A percentile compares a stretch with the other conserved stretches of the same genome.
phyloP scores from a whole-genome alignment of 441 rosid genomes.

The Bruguiera hainesii region DNA sequence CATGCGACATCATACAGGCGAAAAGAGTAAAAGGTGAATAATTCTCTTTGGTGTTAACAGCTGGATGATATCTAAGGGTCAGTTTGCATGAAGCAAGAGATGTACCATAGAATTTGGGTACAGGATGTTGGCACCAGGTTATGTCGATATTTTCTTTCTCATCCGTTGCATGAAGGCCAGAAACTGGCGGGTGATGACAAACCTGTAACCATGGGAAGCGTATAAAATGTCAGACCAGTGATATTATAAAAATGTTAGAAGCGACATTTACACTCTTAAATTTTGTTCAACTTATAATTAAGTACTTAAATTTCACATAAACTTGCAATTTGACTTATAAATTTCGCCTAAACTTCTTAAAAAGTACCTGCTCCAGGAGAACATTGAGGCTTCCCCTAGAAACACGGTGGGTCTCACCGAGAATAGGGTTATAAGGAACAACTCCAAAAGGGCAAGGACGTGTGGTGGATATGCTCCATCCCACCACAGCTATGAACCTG shows the following conservation, averaged over 20 bases:
- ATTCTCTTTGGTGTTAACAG: too few relatives aligned
- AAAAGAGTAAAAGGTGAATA: too few relatives aligned
- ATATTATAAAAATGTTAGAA: too few relatives aligned
- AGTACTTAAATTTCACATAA: too few relatives aligned
- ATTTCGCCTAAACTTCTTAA: too few relatives aligned
- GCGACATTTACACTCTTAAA: too few relatives aligned
- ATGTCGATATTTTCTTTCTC: slow-evolving; percentile 56
- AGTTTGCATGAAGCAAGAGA: neutral
- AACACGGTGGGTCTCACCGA: slow-evolving; percentile 92
- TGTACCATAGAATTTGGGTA: slow-evolving; percentile 67
- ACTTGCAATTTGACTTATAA: too few relatives aligned
- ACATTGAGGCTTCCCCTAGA: slow-evolving; percentile 58
- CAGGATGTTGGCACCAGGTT: slow-evolving; percentile 55
- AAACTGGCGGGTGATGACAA: slow-evolving; percentile 87
- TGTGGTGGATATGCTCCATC: slow-evolving; percentile 60
- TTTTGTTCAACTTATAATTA: too few relatives aligned
- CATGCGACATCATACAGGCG: too few relatives aligned
- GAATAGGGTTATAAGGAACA: slow-evolving; percentile 79
- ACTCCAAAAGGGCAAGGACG: slow-evolving; percentile 63
- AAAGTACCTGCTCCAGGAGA: slow-evolving; percentile 63
- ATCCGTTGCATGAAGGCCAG: slow-evolving; percentile 81
- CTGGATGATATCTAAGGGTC: too few relatives aligned
- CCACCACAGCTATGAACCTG: slow-evolving; percentile 48
- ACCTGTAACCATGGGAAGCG: slow-evolving; percentile 33
- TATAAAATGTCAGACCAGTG: too few relatives aligned